Evolutionary conservation across 2,329 filamentous ascomycete genomes (phyloP), one percentile per base, ranked within the genome.

Genomic region (Penicillium hesseltinei): DNA sequence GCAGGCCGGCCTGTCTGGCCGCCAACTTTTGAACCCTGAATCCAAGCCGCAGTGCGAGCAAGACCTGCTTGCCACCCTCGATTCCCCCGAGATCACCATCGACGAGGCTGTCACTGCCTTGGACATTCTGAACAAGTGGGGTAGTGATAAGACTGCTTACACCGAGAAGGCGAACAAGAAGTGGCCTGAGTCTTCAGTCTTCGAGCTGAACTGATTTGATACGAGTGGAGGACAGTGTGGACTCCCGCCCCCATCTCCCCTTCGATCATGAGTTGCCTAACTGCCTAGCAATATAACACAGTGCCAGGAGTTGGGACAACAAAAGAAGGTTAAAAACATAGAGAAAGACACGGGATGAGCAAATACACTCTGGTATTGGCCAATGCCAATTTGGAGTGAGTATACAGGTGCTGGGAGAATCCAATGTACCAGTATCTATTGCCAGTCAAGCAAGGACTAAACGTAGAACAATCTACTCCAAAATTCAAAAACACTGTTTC

Each of bases 1-100:
- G 4, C 82, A 90, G 54, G 82, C 87, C 2, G 86, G 81, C 36
- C 81, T 90, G 54, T 82, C 82, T 55, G 81, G 82, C 25, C 83
- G 84, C 60, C 81, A 81, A 58, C 65, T 85, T 1, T 75, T 92
- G 19, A 83, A 85, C 38, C 74, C 79, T 13, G 82, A 81, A 44
- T 81, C 84, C 35, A 80, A 82, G 67, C 67, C 77, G 2, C 78
- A 82, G 66, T 81, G 78, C 56, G 88, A 89, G 67, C 82, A 86
- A 70, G 83, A 86, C 38, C 74, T 92, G n/a, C 67, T 80, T n/a
- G 78, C 78, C n/a, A 77, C 84, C 10, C 73, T 90, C 13, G 79
- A 83, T 27, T 67, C 83, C 7, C 72, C 81, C 5, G 74, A 68
- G 13, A 76, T 82, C 40, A 81, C 80, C 7, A 75, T 86, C 27